These are phyloP conservation scores for Trypanosomatidae sp. DNA, from an alignment of 208 protist genomes.

Conservation along the genomic window DNA sequence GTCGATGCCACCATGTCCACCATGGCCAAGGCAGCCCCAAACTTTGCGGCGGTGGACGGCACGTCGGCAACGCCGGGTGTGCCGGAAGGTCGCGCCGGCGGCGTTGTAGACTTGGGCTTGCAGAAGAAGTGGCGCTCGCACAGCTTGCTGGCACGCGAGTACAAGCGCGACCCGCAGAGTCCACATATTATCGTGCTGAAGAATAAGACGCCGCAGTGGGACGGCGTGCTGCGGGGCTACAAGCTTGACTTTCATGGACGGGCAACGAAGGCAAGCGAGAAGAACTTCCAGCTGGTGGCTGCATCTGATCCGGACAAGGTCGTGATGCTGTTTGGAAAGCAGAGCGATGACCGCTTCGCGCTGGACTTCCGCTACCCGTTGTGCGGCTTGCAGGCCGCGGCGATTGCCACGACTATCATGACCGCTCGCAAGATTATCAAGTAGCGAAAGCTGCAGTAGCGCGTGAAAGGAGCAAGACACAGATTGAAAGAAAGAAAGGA, in stretches of 20 bases:
- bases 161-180: constrained; percentile 20
- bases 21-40: constrained; percentile 12
- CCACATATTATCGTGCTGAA: constrained; percentile 36
- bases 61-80: background rate
- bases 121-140: constrained; percentile 27
- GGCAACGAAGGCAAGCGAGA: constrained; percentile 38
- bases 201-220: constrained; percentile 39
- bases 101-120: background rate
- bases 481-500: too few relatives aligned
- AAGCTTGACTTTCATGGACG: constrained; percentile 44
- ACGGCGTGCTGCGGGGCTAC: constrained; percentile 39
- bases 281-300: constrained; percentile 51
- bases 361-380: constrained; percentile 45
- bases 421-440: constrained; percentile 17
- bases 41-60: constrained; percentile 6
- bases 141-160: constrained; percentile 25
- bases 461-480: too few relatives aligned
- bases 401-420: constrained; percentile 39
- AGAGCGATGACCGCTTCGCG: constrained; percentile 34
- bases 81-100: background rate
- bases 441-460: too few relatives aligned
- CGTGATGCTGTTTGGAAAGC: constrained; percentile 46
- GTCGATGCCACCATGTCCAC: constrained; percentile 10
- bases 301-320: constrained; percentile 34
- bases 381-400: constrained; percentile 38